These are phyloP conservation scores for Prunus padus DNA, from an alignment of 306 rosid species.

Conservation along the genomic window DNA sequence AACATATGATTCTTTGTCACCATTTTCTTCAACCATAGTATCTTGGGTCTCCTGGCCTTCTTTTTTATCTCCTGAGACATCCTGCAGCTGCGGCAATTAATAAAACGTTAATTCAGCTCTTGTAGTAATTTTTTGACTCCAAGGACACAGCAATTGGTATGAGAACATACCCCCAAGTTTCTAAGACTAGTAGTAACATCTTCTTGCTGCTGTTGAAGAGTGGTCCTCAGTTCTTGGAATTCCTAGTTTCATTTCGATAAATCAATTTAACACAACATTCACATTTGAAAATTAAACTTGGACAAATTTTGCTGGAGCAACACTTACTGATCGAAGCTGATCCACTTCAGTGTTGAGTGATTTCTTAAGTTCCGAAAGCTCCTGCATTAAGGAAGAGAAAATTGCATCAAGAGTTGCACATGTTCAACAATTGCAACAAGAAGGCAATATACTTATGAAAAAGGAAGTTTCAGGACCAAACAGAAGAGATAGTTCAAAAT, in stretches of 20 bases:
- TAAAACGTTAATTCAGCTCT: slow-evolving; percentile 6
- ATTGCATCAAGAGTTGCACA: slow-evolving; percentile 15
- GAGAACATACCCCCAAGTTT: slow-evolving; percentile 66
- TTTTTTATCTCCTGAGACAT: slow-evolving; percentile 40
- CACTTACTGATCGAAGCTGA: slow-evolving; percentile 78
- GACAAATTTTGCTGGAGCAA: slow-evolving; percentile 16
- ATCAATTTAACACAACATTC: slow-evolving; percentile 4
- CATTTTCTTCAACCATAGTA: slow-evolving; percentile 33
- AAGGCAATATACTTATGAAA: neutral
- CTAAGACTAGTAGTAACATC: slow-evolving; percentile 82
- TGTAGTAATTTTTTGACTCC: neutral
- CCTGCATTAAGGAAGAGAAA: slow-evolving; percentile 50
- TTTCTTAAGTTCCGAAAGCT: slow-evolving; percentile 83
- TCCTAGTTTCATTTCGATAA: slow-evolving; percentile 51
- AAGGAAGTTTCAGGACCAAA: neutral
- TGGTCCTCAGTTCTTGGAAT: slow-evolving; percentile 84
- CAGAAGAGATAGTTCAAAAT: neutral
- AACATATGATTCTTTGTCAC: slow-evolving; percentile 29
- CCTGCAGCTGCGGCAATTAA: slow-evolving; percentile 58
- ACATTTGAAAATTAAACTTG: slow-evolving; percentile 5
- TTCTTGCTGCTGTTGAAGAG: slow-evolving; percentile 94
- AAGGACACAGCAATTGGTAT: neutral
- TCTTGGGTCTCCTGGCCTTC: slow-evolving; percentile 12
- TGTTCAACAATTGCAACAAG: slow-evolving; percentile 15
- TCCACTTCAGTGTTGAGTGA: slow-evolving; percentile 93